Base-by-base conservation (phyloP, 1,284 basidiomycete genomes). In the Mycena citricolor region DNA sequence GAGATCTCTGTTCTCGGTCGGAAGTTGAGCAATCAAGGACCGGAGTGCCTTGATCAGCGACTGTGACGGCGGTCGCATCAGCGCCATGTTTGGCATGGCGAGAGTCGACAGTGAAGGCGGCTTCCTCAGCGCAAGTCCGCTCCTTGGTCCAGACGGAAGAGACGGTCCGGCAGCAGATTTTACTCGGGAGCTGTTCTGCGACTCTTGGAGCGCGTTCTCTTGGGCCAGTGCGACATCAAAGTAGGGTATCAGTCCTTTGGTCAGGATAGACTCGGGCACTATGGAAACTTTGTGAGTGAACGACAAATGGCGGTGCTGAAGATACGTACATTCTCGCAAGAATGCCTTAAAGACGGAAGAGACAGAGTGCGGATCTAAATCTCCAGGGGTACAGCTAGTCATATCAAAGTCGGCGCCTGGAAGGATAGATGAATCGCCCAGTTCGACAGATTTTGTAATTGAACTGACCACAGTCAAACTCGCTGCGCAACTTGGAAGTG, bases 361-460 rank as follows among this genome's bases (percentile, higher is more conserved):
- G 12, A 97, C 92, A 2, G 92, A 89, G 60, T 95, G 91, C 26
- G 92, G 92, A 61, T 95, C 92, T 23, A 95, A 68, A 57, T 94
- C 90, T 13, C 85, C 80, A 19, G 90, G 89, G 34, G 79, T 76
- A 54, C 81, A 86, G 51, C 79, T 76, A 21, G 71, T 67, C 66
- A 95, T 76, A 59, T 92, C 84, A 57, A 84, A 89, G 66, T 95
- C 92, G 38, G 83, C 86, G 42, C 92, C 90, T 83, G 52, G 39
- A 36, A 57, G 55, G 21, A 40, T 31, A 33, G 47, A 33, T 53
- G 36, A 56, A 40, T 42, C 34, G 56, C 47, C 51, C 34, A 39
- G 17, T 25, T 31, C 19, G 8, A 24, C 37, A 26, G 12, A 17
- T 14, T 23, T 30, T 44, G 29, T 24, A 17, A 42, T 53, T 30